Conservation (phyloP, 1,284 basidiomycete genomes). For the Trametes sp. region DNA sequence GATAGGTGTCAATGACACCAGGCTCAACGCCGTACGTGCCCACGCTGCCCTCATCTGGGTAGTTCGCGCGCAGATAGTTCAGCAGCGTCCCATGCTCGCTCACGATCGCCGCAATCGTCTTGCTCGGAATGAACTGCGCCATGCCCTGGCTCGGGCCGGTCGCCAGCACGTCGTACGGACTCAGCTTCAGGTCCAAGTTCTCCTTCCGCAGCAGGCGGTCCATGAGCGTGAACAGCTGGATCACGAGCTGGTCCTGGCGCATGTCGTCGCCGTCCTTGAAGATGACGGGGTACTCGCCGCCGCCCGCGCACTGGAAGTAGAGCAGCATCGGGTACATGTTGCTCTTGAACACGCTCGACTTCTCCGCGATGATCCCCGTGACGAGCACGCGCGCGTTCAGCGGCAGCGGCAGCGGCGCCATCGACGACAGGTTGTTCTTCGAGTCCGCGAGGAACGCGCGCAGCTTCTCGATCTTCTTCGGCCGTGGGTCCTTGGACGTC, state of each 20-base stretch:
- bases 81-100: conserved; percentile 92
- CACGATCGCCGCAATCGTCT: conserved; percentile 93
- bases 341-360: conserved; percentile 97
- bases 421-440: conserved; percentile 80
- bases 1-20: conserved; percentile 93
- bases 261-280: conserved; percentile 99
- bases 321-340: conserved; percentile 93
- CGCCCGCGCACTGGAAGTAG: conserved; percentile 84
- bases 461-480: conserved; percentile 97
- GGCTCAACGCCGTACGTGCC: conserved; percentile 94
- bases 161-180: conserved; percentile 93
- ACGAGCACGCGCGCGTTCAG: conserved; percentile 87
- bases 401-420: conserved; percentile 86
- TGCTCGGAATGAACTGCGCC: conserved; percentile 96
- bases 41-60: conserved; percentile 92
- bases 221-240: conserved; percentile 98
- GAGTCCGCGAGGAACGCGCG: conserved; percentile 84
- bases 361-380: conserved; percentile 88
- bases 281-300: conserved; percentile 89
- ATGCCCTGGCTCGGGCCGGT: conserved; percentile 94
- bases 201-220: conserved; percentile 93
- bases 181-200: conserved; percentile 93
- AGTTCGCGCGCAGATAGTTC: conserved; percentile 85
- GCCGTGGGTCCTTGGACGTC: conserved; percentile 89
- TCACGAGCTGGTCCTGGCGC: conserved; percentile 96